A percentile compares a stretch with the other conserved stretches of the same genome.
These are phyloP conservation scores for Conticribra guillardii DNA, from an alignment of 108 stramenopile genomes.

Conservation along the genomic window DNA sequence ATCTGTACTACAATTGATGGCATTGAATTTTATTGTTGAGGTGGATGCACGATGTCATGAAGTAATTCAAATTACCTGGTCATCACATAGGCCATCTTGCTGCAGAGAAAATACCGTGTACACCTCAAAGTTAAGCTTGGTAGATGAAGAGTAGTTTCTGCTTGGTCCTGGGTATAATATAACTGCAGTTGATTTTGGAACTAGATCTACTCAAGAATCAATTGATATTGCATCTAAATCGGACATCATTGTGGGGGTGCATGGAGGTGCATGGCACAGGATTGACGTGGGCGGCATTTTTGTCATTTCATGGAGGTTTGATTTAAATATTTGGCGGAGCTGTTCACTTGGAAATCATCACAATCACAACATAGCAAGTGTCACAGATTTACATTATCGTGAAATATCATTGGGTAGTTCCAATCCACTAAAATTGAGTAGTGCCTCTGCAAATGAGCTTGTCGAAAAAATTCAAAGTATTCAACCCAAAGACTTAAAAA, in stretches of 20 bases:
- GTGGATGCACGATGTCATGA: neutral
- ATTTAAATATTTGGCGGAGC: constrained; percentile 33
- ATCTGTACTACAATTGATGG: constrained; percentile 8
- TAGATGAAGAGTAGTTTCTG: neutral
- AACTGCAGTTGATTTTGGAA: constrained; percentile 22
- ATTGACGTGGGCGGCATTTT: constrained; percentile 17
- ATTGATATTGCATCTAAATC: constrained; percentile 10
- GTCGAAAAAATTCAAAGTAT: constrained; percentile 27
- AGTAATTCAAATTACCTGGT: constrained; percentile 8
- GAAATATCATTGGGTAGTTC: constrained; percentile 1
- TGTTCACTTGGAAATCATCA: constrained; percentile 17
- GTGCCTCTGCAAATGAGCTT: constrained; percentile 12
- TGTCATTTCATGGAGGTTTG: constrained; percentile 16
- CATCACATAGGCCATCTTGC: constrained; percentile 20
- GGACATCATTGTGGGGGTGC: constrained; percentile 21
- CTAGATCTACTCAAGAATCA: constrained; percentile 7
- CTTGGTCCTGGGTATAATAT: constrained; percentile 18
- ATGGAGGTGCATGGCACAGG: constrained; percentile 39
- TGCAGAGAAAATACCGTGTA: neutral
- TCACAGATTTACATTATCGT: constrained; percentile 32
- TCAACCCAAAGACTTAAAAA: neutral
- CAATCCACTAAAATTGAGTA: constrained; percentile 10
- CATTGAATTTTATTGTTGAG: constrained; percentile 8
- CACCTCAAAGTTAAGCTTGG: neutral
- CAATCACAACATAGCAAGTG: constrained; percentile 30